Evolutionary conservation across 1,284 basidiomycete species (phyloP).

Genomic region (Marasmius oreades): DNA sequence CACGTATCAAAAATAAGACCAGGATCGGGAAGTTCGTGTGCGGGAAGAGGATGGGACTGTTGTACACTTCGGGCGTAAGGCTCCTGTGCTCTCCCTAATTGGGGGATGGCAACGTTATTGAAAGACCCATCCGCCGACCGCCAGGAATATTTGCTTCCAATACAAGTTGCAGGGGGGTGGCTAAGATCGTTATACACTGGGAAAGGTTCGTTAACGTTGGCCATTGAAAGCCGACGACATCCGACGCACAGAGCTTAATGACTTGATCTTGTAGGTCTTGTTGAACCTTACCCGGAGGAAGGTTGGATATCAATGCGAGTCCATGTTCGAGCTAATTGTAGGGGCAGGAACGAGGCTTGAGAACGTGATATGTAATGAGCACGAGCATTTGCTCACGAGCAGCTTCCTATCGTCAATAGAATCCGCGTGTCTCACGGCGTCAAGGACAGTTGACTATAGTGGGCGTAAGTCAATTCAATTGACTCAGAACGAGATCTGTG

Average conservation of each 20-base stretch:
- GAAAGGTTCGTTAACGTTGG: neutral
- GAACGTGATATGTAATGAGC: neutral
- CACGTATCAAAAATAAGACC: constrained; percentile 75
- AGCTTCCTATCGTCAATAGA: constrained; percentile 64
- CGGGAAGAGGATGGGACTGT: constrained; percentile 58
- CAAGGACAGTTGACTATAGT: constrained; percentile 47
- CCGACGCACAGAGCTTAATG: constrained; percentile 51
- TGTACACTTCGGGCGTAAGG: constrained; percentile 82
- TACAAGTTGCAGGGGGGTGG: constrained; percentile 68
- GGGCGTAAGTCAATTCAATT: neutral
- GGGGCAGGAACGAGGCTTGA: neutral
- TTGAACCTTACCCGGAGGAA: constrained; percentile 48
- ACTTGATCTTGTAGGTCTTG: constrained; percentile 49
- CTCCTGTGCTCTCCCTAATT: constrained; percentile 70
- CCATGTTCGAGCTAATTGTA: constrained; percentile 60
- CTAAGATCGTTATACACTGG: constrained; percentile 75
- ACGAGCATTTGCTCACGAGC: constrained; percentile 30
- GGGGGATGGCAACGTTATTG: constrained; percentile 70
- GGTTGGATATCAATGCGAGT: constrained; percentile 57
- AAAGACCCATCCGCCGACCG: constrained; percentile 69
- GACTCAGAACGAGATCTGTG: neutral
- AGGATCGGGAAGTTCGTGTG: constrained; percentile 69
- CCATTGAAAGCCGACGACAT: neutral
- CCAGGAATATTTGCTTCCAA: constrained; percentile 61
- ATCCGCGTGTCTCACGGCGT: constrained; percentile 53